Conservation (phyloP, 2,329 filamentous ascomycete species). For the Lecanoromycetidae sp. region DNA sequence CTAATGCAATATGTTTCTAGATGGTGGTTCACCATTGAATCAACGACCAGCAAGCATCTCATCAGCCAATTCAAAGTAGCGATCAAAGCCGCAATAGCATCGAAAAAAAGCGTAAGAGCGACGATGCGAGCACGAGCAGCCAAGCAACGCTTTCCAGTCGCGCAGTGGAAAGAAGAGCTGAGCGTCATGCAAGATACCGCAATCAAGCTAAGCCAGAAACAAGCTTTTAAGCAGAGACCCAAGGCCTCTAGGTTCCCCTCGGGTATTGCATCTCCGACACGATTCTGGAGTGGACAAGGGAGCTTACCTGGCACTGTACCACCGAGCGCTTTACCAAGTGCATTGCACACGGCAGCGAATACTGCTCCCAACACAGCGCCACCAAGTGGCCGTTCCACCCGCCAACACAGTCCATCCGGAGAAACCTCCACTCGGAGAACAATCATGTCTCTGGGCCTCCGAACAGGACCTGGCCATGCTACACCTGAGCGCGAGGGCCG, state of each 20-base stretch:
- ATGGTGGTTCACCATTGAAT: constrained; percentile 41
- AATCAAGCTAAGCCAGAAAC: constrained; percentile 45
- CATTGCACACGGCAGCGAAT: no score
- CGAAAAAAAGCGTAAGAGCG: constrained; percentile 43
- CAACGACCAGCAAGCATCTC: constrained; percentile 49
- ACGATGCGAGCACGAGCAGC: constrained; percentile 54
- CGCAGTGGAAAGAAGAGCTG: constrained; percentile 53
- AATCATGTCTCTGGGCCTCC: constrained; percentile 7
- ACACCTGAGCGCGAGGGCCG: constrained; percentile 2
- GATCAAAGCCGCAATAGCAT: constrained; percentile 49
- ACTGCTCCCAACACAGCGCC: no score
- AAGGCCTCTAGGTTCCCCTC: constrained; percentile 3
- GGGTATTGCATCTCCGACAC: constrained; percentile 3
- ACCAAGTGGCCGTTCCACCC: constrained; percentile 10
- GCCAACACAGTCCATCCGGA: constrained; percentile 9
- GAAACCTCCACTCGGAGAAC: background rate
- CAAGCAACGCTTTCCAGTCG: constrained; percentile 55
- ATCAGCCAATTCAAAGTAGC: constrained; percentile 54
- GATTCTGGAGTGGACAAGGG: constrained; percentile 8
- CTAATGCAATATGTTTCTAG: background rate
- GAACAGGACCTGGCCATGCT: constrained; percentile 13
- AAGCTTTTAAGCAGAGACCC: constrained; percentile 18
- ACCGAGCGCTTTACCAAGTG: background rate
- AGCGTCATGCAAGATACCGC: constrained; percentile 50
- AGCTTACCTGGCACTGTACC: constrained; percentile 5